Conservation (phyloP, 768 basidiomycete species). For the Suillus variegatus region DNA sequence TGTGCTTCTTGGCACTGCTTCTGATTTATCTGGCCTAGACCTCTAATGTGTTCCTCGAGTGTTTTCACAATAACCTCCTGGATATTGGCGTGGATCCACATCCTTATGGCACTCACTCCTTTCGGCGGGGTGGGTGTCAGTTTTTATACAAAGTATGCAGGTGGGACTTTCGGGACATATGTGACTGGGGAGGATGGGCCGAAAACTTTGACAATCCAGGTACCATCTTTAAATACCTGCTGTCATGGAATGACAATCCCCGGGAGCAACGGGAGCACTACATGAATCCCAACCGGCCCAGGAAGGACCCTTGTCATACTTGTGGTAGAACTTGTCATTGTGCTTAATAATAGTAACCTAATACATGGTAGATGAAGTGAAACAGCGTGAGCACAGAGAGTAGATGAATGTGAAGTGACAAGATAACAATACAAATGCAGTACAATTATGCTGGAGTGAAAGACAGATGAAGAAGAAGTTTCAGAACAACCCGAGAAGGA, state of each 20-base stretch:
- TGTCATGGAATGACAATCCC: slow-evolving; percentile 44
- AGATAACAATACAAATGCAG: too few relatives aligned
- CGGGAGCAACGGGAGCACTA: slow-evolving; percentile 32
- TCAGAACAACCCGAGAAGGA: too few relatives aligned
- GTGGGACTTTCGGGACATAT: slow-evolving; percentile 40
- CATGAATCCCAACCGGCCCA: slow-evolving; percentile 32
- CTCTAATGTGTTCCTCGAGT: slow-evolving; percentile 36
- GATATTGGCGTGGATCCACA: slow-evolving; percentile 39
- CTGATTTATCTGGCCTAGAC: not conserved
- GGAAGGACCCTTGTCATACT: slow-evolving; percentile 22
- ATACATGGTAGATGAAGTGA: too few relatives aligned
- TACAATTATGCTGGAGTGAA: too few relatives aligned
- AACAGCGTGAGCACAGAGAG: too few relatives aligned
- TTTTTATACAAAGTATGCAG: slow-evolving; percentile 32
- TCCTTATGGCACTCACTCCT: slow-evolving; percentile 32
- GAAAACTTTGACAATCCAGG: slow-evolving; percentile 35
- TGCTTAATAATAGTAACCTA: slow-evolving; percentile 6
- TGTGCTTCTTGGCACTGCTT: not conserved
- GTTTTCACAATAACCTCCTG: slow-evolving; percentile 42
- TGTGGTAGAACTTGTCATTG: slow-evolving; percentile 37
- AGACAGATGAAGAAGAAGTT: too few relatives aligned
- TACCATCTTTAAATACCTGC: slow-evolving; percentile 44
- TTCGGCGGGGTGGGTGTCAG: slow-evolving; percentile 43
- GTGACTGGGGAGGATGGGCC: slow-evolving; percentile 48
- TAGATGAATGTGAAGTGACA: too few relatives aligned